Base-by-base conservation (phyloP, 2,329 filamentous ascomycete genomes). In the Scortechinia acanthostroma region DNA sequence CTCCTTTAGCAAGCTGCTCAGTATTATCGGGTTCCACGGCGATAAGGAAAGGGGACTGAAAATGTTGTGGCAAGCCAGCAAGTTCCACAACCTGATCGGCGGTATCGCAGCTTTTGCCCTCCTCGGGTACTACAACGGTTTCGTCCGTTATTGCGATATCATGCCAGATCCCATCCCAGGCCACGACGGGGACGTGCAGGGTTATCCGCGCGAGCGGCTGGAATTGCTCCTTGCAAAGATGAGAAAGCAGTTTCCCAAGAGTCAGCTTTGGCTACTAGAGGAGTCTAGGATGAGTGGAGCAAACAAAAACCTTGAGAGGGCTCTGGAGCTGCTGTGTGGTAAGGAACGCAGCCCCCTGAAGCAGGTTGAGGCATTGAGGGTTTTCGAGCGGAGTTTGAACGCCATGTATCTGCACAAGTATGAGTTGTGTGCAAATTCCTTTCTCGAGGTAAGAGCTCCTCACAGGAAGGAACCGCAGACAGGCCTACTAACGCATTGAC, bases 11-110 rank as follows among this genome's bases (percentile, higher is more conserved):
- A 86, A 81, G 46, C 76, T 98, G 1, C 73, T 97, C 3, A 88
- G 84, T 48, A 84, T 97, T 35, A 86, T 96, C 22, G 93, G 93
- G 1, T 97, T 97, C 66, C 83, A 80, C 49, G 93, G 93, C 22
- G 91, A 97, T 59, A 83, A 91, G 37, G 80, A 88, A 49, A 76
- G 84, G 30, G 93, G 91, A 6, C 73, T 96, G 22, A 73, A 76
- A 30, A 86, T 96, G 78, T 78, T 98, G 3, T 98, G 93, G 93
- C 83, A 88, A 58, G 88, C 89, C 13, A 90, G 88, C 19, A 81
- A 83, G 43, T 93, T 91, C 59, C 68, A 83, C 49, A 95, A 95
- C 60, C 77, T 97, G 55, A 94, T 96, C 57, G 91, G 91, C n/a
- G 91, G 88, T 4, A 84, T 97, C 58, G 83, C 91, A 0, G 88